These are phyloP conservation scores for Oleoguttula mirabilis DNA, from an alignment of 495 filamentous ascomycete species.

Conservation along the genomic window DNA sequence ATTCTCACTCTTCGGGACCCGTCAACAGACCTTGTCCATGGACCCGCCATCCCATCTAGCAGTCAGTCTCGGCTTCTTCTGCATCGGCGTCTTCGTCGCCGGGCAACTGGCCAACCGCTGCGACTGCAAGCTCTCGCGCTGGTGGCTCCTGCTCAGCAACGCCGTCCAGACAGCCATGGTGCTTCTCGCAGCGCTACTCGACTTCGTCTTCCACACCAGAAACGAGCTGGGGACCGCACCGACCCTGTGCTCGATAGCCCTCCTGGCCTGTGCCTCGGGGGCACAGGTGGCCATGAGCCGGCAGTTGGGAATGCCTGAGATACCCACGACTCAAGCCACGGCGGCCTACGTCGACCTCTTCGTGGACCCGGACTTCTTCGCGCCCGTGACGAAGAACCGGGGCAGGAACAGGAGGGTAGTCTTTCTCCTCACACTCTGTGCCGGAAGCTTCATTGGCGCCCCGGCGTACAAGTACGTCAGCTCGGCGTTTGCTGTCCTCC, in stretches of 20 bases:
- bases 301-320: conserved; percentile 45
- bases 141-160: conserved; percentile 24
- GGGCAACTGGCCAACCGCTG: conserved; percentile 32
- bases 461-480: not conserved
- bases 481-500: not conserved
- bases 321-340: conserved; percentile 53
- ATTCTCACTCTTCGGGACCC: too few relatives aligned
- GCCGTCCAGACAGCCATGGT: conserved; percentile 33
- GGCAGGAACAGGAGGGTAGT: not conserved
- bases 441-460: not conserved
- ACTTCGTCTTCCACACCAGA: not conserved
- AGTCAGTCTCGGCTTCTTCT: conserved; percentile 41
- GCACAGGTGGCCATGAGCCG: conserved; percentile 47
- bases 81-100: conserved; percentile 39
- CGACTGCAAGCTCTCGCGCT: conserved; percentile 27
- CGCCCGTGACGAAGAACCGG: not conserved
- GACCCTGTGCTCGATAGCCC: conserved; percentile 8
- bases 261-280: conserved; percentile 45
- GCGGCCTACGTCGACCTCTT: conserved; percentile 50
- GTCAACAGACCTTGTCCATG: too few relatives aligned
- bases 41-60: conserved; percentile 37
- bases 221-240: not conserved
- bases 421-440: not conserved
- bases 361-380: conserved; percentile 33
- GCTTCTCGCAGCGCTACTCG: not conserved